These are phyloP conservation scores for Wickerhamomyces mucosus DNA, from an alignment of 805 yeast species.

Conservation along the genomic window DNA sequence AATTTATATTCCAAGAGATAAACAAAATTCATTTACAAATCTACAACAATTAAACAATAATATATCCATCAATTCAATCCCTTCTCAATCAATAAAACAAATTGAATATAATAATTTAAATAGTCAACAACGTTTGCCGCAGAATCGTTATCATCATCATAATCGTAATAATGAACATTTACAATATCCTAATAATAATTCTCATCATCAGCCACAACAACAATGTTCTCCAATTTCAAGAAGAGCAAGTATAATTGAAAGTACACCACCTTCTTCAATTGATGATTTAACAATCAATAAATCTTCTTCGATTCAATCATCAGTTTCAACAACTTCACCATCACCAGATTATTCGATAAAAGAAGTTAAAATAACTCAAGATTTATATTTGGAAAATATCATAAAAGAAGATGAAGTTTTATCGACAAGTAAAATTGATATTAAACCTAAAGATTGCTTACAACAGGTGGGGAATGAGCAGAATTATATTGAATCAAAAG, in stretches of 20 bases:
- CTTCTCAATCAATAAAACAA: neutral
- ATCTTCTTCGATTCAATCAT: too few species aligned
- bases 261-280: constrained; percentile 21
- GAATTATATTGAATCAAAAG: too few species aligned
- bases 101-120: neutral
- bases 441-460: too few species aligned
- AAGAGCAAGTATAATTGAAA: constrained; percentile 16
- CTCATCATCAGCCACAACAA: constrained; percentile 1
- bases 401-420: too few species aligned
- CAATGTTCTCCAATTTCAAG: constrained; percentile 20
- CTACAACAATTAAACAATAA: constrained; percentile 4
- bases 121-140: neutral
- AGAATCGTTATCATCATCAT: neutral
- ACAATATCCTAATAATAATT: neutral
- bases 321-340: too few species aligned
- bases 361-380: too few species aligned
- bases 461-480: too few species aligned
- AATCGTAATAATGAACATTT: neutral
- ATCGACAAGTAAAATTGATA: too few species aligned
- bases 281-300: constrained; percentile 16
- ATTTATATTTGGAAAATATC: too few species aligned
- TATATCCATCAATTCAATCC: neutral
- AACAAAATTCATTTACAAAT: constrained; percentile 14
- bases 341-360: too few species aligned
- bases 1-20: constrained; percentile 20